Percentiles rank a stretch among this genome's conserved stretches.
Conservation (phyloP, 2,329 filamentous ascomycete genomes). For the Ascochyta pisi region DNA sequence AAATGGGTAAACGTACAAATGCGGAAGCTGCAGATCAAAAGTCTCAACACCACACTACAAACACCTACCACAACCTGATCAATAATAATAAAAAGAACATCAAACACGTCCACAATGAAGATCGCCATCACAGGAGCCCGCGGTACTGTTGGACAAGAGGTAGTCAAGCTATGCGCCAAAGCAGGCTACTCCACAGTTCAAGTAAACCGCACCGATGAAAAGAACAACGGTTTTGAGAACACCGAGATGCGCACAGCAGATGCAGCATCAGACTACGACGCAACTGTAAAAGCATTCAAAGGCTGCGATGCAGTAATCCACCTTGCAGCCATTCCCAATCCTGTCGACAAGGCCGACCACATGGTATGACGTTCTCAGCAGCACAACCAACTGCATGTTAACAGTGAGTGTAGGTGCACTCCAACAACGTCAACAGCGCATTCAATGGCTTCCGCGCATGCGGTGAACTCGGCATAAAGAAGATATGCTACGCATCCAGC, state of each 20-base stretch:
- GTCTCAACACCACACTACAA: background rate
- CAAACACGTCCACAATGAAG: constrained; percentile 10
- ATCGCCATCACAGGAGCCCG: constrained; percentile 25
- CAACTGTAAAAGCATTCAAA: constrained; percentile 39
- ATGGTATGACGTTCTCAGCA: background rate
- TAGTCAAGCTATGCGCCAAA: constrained; percentile 37
- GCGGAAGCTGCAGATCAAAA: background rate
- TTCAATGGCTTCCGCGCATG: constrained; percentile 52
- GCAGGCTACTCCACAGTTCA: constrained; percentile 45
- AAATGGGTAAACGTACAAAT: constrained; percentile 7
- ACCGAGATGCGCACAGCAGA: constrained; percentile 47
- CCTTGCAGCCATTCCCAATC: constrained; percentile 49
- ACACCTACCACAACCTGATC: background rate
- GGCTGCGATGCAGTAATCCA: constrained; percentile 51
- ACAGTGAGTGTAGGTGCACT: constrained; percentile 38
- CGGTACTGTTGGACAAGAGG: constrained; percentile 19
- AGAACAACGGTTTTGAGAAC: constrained; percentile 40
- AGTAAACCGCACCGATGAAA: constrained; percentile 42
- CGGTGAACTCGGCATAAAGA: constrained; percentile 45
- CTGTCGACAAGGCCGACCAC: constrained; percentile 40
- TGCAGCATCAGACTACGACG: constrained; percentile 43
- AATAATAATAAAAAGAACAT: too few species aligned
- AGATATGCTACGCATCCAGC: constrained; percentile 48
- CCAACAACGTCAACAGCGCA: constrained; percentile 48
- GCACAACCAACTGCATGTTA: background rate